A percentile compares a stretch with the other conserved stretches of the same genome.
Evolutionary conservation across 2,329 filamentous ascomycete genomes (phyloP).

Genomic region (Exophiala alcalophila): DNA sequence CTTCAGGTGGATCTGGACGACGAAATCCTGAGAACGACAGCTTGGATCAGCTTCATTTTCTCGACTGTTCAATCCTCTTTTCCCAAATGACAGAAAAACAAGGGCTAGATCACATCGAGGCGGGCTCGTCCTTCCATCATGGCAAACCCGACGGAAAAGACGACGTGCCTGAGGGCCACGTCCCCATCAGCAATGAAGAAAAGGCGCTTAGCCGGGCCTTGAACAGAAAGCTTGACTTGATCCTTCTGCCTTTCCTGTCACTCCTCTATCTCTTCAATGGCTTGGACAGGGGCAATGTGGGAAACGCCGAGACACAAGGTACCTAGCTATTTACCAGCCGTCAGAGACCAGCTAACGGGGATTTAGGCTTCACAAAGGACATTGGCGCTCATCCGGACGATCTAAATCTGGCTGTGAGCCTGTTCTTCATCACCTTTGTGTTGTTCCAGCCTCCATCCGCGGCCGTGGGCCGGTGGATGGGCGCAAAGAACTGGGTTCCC

Average conservation of each 20-base stretch:
- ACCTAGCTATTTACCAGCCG: background rate
- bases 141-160: constrained; percentile 1
- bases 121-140: constrained; percentile 7
- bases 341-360: background rate
- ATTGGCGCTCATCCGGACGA: constrained; percentile 52
- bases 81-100: constrained; percentile 9
- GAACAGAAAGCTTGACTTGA: constrained; percentile 47
- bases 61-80: too few relatives aligned
- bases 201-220: constrained; percentile 22
- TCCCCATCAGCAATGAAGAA: constrained; percentile 15
- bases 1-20: too few relatives aligned
- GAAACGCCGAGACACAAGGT: constrained; percentile 52
- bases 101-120: constrained; percentile 12
- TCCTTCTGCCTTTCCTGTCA: constrained; percentile 52
- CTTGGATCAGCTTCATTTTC: too few relatives aligned
- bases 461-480: constrained; percentile 39
- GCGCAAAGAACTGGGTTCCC: constrained; percentile 56
- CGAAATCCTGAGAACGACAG: too few relatives aligned
- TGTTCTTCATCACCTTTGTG: constrained; percentile 61
- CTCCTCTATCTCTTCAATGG: constrained; percentile 53
- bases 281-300: constrained; percentile 54
- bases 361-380: constrained; percentile 50
- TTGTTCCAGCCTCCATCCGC: constrained; percentile 56
- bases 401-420: constrained; percentile 55
- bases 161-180: constrained; percentile 14